phyloP scores from a whole-genome alignment of 2,329 filamentous ascomycete species.

The Fusarium fujikuroi region DNA sequence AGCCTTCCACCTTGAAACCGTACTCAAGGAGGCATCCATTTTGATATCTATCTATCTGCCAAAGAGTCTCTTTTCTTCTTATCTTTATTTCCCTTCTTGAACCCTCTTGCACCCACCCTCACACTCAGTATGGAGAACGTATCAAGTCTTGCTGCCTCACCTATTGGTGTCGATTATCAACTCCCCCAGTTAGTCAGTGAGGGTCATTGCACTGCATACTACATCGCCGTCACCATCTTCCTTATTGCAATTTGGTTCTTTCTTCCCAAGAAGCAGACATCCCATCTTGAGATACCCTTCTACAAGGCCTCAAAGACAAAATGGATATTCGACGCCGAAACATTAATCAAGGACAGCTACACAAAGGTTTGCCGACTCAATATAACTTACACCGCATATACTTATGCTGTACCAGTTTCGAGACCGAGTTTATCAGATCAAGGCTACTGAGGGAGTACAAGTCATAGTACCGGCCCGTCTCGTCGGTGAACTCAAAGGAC shows the following conservation, averaged over 20 bases:
- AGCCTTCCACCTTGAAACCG: constrained; percentile 8
- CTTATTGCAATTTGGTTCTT: constrained; percentile 54
- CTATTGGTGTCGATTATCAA: constrained; percentile 32
- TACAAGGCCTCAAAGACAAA: constrained; percentile 61
- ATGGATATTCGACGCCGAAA: constrained; percentile 63
- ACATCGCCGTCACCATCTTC: constrained; percentile 52
- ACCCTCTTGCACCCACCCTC: neutral
- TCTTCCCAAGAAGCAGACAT: constrained; percentile 46
- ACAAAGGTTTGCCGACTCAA: constrained; percentile 51
- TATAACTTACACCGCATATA: neutral
- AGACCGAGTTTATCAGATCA: constrained; percentile 62
- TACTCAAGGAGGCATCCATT: neutral
- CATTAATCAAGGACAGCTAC: constrained; percentile 60
- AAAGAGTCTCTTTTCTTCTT: constrained; percentile 5
- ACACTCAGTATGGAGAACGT: constrained; percentile 37
- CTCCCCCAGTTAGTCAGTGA: constrained; percentile 39
- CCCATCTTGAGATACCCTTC: constrained; percentile 54
- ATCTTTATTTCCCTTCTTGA: neutral
- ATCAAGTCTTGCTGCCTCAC: constrained; percentile 31
- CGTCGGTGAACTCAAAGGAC: constrained; percentile 58
- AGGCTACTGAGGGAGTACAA: constrained; percentile 61
- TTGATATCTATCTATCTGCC: constrained; percentile 17
- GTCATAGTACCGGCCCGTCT: constrained; percentile 59
- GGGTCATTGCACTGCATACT: constrained; percentile 53
- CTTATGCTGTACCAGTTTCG: constrained; percentile 54